Base-by-base conservation (phyloP, 2,329 filamentous ascomycete genomes). In the Verticillium alfalfae region DNA sequence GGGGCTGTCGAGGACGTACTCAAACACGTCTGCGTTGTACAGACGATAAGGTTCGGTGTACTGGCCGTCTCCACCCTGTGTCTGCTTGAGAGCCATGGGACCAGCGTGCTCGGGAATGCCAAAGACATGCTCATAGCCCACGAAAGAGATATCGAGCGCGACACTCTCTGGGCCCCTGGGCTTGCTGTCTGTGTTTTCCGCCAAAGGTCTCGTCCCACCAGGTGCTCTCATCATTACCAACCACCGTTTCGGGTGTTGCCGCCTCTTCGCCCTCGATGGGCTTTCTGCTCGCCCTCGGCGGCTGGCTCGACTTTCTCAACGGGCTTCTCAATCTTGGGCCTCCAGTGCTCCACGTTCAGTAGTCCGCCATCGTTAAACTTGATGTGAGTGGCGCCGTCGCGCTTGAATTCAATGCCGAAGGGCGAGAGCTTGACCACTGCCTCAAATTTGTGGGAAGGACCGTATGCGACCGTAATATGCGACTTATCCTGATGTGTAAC, bases 201-300 rank as follows among this genome's bases (percentile, higher is more conserved):
- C 94, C 94, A 74, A 99, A 99, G 0, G 84, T 86, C 79, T 99
- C 95, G 7, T 99, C 95, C 95, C 95, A 99, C 92, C 93, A 97
- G 3, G 93, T 97, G 76, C 88, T 90, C 72, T 97, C 91, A 66
- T 95, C 91, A 66, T 90, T 86, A 15, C 80, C 82, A 12, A 71
- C 58, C 58, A 75, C 73, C 13, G 79, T 73, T 58, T 79, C 72
- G 58, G 80, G 78, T 56, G 78, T 73, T 62, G 79, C 74, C 5
- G 72, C 75, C 57, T 77, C 74, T 61, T 76, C 73, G 62, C 69
- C 67, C 26, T 67, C 63, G 38, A 62, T 68, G 9, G 63, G 64
- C 58, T 66, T 66, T 68, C 65, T 75, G 74, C 65, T 80, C 79
- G 61, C 79, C 82, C 61, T 87, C 85, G 45, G 78, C 76, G 34